These are phyloP conservation scores for Penicillium salamii DNA, from an alignment of 495 filamentous ascomycete genomes.

Conservation along the genomic window DNA sequence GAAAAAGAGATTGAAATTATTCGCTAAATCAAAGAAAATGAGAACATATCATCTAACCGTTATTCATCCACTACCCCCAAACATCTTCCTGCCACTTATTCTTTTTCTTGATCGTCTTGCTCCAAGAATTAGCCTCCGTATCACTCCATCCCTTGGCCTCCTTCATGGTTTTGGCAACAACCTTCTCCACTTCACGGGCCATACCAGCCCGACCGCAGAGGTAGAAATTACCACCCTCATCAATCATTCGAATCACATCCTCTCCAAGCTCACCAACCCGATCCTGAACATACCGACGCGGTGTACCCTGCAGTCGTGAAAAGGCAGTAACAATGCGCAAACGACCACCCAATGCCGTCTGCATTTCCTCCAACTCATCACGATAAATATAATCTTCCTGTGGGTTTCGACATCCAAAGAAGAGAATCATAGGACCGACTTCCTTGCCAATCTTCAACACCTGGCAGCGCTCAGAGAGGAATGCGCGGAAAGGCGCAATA, in stretches of 20 bases:
- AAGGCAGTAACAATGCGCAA: slow-evolving; percentile 36
- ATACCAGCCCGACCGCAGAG: slow-evolving; percentile 50
- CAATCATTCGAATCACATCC: slow-evolving; percentile 34
- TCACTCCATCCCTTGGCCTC: slow-evolving; percentile 33
- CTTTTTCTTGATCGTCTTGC: slow-evolving; percentile 39
- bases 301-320: slow-evolving; percentile 21
- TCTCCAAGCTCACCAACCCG: slow-evolving; percentile 31
- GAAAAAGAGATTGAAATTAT: background rate
- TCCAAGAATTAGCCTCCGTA: slow-evolving; percentile 38
- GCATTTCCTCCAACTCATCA: slow-evolving; percentile 34
- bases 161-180: slow-evolving; percentile 30
- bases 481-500: slow-evolving; percentile 47
- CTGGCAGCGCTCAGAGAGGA: slow-evolving; percentile 41
- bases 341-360: slow-evolving; percentile 18
- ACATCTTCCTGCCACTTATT: slow-evolving; percentile 51
- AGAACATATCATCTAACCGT: background rate
- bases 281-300: slow-evolving; percentile 41
- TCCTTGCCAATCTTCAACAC: slow-evolving; percentile 36
- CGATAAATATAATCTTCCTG: slow-evolving; percentile 44
- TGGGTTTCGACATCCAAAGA: slow-evolving; percentile 44
- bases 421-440: slow-evolving; percentile 40
- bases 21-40: background rate
- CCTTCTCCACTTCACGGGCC: slow-evolving; percentile 48
- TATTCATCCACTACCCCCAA: background rate
- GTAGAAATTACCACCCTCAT: slow-evolving; percentile 44